Evolutionary conservation across 805 yeast genomes (phyloP).

Genomic region (Ascoidea tarda): DNA sequence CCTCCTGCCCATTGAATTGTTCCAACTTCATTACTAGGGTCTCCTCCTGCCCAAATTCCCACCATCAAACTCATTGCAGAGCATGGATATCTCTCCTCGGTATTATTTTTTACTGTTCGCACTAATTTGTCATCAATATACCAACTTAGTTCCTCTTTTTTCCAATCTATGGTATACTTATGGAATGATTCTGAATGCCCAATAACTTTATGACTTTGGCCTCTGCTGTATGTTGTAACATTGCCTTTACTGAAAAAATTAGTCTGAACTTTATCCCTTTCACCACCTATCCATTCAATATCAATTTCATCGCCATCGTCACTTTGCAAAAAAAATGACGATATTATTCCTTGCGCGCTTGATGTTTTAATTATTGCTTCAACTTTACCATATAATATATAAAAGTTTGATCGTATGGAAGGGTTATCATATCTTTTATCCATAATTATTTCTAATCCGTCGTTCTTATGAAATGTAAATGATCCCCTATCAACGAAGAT

Average conservation of each 20-base stretch:
- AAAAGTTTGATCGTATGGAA: conserved; percentile 43
- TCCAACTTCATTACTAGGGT: conserved; percentile 41
- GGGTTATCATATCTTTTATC: conserved; percentile 52
- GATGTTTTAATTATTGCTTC: conserved; percentile 48
- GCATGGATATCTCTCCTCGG: conserved; percentile 72
- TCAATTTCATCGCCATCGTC: conserved; percentile 89
- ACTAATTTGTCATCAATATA: conserved; percentile 54
- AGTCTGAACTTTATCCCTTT: conserved; percentile 57
- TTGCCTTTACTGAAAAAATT: conserved; percentile 76
- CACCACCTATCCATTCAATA: conserved; percentile 78
- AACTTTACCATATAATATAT: conserved; percentile 60
- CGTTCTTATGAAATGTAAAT: conserved; percentile 13
- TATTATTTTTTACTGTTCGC: conserved; percentile 42
- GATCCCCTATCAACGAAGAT: not conserved
- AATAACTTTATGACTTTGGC: conserved; percentile 47
- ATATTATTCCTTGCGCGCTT: conserved; percentile 49
- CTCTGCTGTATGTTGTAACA: conserved; percentile 67
- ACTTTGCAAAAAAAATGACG: conserved; percentile 48
- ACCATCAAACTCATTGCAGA: conserved; percentile 66
- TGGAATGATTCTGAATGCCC: conserved; percentile 48
- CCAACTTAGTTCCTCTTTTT: conserved; percentile 50
- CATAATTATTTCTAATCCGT: conserved; percentile 53
- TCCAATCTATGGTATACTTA: conserved; percentile 82
- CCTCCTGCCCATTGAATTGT: conserved; percentile 84
- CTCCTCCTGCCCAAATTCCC: conserved; percentile 82